Evolutionary conservation across 2,329 filamentous ascomycete genomes (phyloP).

Genomic region (Curvularia spicifera): DNA sequence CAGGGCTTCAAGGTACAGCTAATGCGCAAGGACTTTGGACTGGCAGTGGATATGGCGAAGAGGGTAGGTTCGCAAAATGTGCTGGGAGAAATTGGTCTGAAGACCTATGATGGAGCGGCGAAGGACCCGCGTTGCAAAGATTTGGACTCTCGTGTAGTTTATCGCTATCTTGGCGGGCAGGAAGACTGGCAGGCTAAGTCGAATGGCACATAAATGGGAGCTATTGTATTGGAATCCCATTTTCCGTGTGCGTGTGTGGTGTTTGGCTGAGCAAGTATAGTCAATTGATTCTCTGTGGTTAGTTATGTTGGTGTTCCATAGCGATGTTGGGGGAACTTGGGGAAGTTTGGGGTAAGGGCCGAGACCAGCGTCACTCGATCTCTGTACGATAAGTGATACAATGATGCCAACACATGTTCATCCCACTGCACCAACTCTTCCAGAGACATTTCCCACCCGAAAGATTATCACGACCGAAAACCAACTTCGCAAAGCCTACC

Average conservation of each 20-base stretch:
- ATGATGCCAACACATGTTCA: background rate
- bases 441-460: too few species aligned
- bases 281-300: background rate
- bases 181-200: constrained; percentile 56
- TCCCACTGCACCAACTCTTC: background rate
- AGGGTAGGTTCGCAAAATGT: constrained; percentile 59
- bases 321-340: constrained; percentile 25
- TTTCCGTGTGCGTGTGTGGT: background rate
- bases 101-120: constrained; percentile 60
- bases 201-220: constrained; percentile 19
- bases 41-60: constrained; percentile 63
- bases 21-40: constrained; percentile 65
- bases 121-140: constrained; percentile 60
- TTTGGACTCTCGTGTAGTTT: constrained; percentile 64
- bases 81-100: constrained; percentile 58
- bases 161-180: constrained; percentile 61
- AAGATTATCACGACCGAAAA: background rate
- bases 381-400: background rate
- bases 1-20: constrained; percentile 65
- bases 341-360: constrained; percentile 35
- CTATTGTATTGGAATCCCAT: background rate
- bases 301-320: background rate
- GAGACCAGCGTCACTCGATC: constrained; percentile 18
- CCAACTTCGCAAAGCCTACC: background rate
- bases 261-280: background rate